phyloP scores from a whole-genome alignment of 1,284 basidiomycete genomes.

The Trichosporon sp. region DNA sequence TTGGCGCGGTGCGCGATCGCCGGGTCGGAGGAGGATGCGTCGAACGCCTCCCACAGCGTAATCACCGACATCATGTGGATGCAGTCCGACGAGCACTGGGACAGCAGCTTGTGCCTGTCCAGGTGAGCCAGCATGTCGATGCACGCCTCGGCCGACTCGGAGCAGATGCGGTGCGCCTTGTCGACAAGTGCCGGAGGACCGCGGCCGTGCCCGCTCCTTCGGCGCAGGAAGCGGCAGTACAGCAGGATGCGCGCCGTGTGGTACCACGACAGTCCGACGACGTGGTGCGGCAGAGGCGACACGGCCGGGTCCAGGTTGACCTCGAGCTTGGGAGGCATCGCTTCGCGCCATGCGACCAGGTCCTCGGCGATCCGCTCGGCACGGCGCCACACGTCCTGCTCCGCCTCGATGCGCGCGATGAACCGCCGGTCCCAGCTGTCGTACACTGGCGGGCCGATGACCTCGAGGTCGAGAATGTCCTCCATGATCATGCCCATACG shows the following conservation, averaged over 20 bases:
- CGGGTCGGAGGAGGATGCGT: conserved; percentile 35
- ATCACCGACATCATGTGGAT: conserved; percentile 51
- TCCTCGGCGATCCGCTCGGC: conserved; percentile 36
- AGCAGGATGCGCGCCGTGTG: conserved; percentile 47
- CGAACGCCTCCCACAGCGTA: conserved; percentile 46
- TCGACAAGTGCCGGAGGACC: conserved; percentile 27
- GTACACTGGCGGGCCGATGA: conserved; percentile 33
- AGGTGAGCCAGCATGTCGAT: conserved; percentile 45
- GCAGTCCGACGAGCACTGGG: conserved; percentile 47
- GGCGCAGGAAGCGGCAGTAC: conserved; percentile 47
- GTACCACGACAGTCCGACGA: conserved; percentile 51
- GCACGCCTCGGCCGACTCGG: conserved; percentile 42
- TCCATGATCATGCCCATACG: conserved; percentile 52
- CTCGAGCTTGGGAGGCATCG: conserved; percentile 39
- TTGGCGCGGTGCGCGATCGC: conserved; percentile 40
- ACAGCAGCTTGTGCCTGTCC: conserved; percentile 45
- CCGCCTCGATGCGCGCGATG: conserved; percentile 8
- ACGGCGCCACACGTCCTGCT: conserved; percentile 25
- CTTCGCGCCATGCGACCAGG: conserved; percentile 41
- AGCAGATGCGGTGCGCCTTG: conserved; percentile 42
- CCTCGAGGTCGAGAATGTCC: conserved; percentile 48
- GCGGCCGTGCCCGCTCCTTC: conserved; percentile 21
- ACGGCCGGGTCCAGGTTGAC: conserved; percentile 30
- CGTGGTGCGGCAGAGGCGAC: conserved; percentile 48
- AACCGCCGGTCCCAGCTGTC: conserved; percentile 31